Evolutionary conservation across 306 rosid species (phyloP).

Genomic region (Crotalaria pallida): DNA sequence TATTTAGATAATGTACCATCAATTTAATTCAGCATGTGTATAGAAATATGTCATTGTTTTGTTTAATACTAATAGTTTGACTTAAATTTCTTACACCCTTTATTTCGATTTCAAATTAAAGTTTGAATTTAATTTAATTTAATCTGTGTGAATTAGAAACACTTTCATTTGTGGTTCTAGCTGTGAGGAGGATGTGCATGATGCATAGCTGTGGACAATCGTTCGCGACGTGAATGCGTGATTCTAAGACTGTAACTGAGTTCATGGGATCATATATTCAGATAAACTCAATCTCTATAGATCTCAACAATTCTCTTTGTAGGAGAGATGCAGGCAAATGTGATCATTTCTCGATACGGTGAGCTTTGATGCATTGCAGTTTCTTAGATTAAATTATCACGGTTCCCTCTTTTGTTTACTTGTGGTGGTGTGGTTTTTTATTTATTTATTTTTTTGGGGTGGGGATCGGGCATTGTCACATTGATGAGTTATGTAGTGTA

Average conservation of each 20-base stretch:
- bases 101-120: slow-evolving; percentile 15
- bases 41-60: background rate
- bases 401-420: background rate
- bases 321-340: slow-evolving; percentile 57
- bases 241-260: slow-evolving; percentile 34
- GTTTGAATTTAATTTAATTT: slow-evolving; percentile 5
- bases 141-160: slow-evolving; percentile 25
- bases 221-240: slow-evolving; percentile 14
- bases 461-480: background rate
- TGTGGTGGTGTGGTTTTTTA: background rate
- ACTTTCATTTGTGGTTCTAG: slow-evolving; percentile 13
- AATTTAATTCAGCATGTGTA: background rate
- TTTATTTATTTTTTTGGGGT: no score
- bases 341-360: slow-evolving; percentile 93
- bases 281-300: slow-evolving; percentile 78
- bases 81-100: background rate
- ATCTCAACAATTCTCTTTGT: slow-evolving; percentile 47
- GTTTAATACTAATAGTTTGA: slow-evolving; percentile 20
- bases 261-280: slow-evolving; percentile 57
- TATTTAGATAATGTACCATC: background rate
- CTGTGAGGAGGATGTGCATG: slow-evolving; percentile 29
- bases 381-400: background rate
- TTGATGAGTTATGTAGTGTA: background rate
- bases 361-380: slow-evolving; percentile 25
- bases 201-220: slow-evolving; percentile 31